Percentiles rank a stretch among this genome's conserved stretches.
These are phyloP conservation scores for Tolypocladium endophyticum DNA, from an alignment of 2,329 filamentous ascomycete species.

Conservation along the genomic window DNA sequence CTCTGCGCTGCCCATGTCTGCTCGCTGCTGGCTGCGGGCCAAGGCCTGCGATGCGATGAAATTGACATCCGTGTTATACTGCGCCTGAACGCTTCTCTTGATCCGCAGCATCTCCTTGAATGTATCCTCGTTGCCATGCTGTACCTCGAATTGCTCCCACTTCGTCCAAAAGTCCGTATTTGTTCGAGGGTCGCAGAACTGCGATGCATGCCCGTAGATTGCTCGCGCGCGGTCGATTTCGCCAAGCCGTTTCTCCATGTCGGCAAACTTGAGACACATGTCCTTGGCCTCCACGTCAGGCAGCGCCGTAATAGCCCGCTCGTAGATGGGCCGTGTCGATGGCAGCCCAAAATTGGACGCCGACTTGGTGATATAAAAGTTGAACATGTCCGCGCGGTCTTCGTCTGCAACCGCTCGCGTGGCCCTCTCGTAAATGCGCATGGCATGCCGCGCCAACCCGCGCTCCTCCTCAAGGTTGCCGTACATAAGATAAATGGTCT, in stretches of 20 bases:
- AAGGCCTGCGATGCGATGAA: constrained; percentile 96
- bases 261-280: constrained; percentile 98
- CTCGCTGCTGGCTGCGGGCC: constrained; percentile 64
- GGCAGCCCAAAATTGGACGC: constrained; percentile 96
- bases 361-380: constrained; percentile 98
- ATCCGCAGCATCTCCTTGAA: constrained; percentile 99
- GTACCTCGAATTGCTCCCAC: constrained; percentile 95
- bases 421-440: constrained; percentile 97
- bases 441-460: constrained; percentile 87
- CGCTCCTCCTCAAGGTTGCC: constrained; percentile 93
- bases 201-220: constrained; percentile 92
- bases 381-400: constrained; percentile 94
- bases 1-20: constrained; percentile 24
- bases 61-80: constrained; percentile 98
- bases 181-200: constrained; percentile 92
- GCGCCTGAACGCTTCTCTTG: constrained; percentile 92
- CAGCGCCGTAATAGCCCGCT: constrained; percentile 85
- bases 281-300: constrained; percentile 88
- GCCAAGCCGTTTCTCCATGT: constrained; percentile 85
- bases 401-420: constrained; percentile 92
- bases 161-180: constrained; percentile 88
- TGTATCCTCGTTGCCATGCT: constrained; percentile 97
- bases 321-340: constrained; percentile 90
- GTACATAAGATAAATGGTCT: constrained; percentile 95
- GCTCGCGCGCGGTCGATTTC: constrained; percentile 92